A percentile compares a stretch with the other conserved stretches of the same genome.
These are phyloP conservation scores for Brassica rapa DNA, from an alignment of 345 rosid genomes.

Conservation along the genomic window DNA sequence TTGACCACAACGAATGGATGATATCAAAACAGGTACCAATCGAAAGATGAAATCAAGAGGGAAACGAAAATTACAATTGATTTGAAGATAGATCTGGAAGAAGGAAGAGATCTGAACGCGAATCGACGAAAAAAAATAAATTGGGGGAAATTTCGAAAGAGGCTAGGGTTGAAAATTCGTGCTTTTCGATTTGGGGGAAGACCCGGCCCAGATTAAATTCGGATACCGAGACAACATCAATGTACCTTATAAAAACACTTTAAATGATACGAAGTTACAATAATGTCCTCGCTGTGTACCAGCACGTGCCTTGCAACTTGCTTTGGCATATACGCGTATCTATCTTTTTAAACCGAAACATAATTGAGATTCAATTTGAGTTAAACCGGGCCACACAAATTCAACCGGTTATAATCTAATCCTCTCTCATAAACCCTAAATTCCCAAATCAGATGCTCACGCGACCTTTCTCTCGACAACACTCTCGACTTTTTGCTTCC, in stretches of 20 bases:
- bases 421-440: slow-evolving; percentile 28
- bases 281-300: slow-evolving; percentile 22
- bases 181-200: slow-evolving; percentile 39
- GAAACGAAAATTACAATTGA: slow-evolving; percentile 31
- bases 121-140: slow-evolving; percentile 22
- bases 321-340: slow-evolving; percentile 27
- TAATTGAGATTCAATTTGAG: background rate
- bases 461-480: slow-evolving; percentile 29
- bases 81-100: slow-evolving; percentile 26
- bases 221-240: slow-evolving; percentile 44
- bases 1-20: slow-evolving; percentile 29
- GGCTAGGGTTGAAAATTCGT: slow-evolving; percentile 43
- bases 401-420: slow-evolving; percentile 16
- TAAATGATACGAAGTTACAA: background rate
- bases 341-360: slow-evolving; percentile 21
- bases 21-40: slow-evolving; percentile 36
- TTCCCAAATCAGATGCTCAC: slow-evolving; percentile 28
- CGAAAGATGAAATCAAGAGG: slow-evolving; percentile 28
- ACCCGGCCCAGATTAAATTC: slow-evolving; percentile 45
- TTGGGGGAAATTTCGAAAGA: slow-evolving; percentile 31
- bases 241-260: slow-evolving; percentile 26
- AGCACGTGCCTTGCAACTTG: slow-evolving; percentile 40
- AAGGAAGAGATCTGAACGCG: slow-evolving; percentile 31
- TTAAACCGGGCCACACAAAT: slow-evolving; percentile 22
- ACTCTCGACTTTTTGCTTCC: slow-evolving; percentile 2